A percentile compares a stretch with the other conserved stretches of the same genome.
Conservation (phyloP, 2,329 filamentous ascomycete species). For the Aspergillus persii region DNA sequence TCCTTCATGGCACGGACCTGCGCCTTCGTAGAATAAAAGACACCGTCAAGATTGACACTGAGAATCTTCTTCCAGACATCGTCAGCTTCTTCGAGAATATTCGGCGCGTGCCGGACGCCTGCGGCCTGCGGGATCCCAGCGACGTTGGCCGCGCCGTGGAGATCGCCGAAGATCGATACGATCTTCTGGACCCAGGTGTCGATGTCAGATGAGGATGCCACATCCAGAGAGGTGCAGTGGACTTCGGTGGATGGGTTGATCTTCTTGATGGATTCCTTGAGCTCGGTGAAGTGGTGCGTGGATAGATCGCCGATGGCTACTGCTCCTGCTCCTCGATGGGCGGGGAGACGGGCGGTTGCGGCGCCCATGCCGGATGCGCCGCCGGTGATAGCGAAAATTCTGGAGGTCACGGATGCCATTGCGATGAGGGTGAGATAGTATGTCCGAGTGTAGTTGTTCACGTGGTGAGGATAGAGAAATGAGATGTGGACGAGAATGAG, state of each 20-base stretch:
- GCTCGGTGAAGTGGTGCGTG: conserved; percentile 1
- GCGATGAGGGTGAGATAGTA: not conserved
- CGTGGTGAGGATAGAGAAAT: no score
- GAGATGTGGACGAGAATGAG: no score
- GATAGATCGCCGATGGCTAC: conserved; percentile 13
- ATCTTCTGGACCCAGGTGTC: conserved; percentile 10
- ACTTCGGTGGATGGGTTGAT: conserved; percentile 11
- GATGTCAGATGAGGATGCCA: conserved; percentile 8
- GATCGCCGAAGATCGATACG: conserved; percentile 7
- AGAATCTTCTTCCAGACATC: conserved; percentile 9
- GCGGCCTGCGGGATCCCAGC: conserved; percentile 13
- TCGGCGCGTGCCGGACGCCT: conserved; percentile 4
- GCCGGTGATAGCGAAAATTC: conserved; percentile 15
- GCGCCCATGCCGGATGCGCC: conserved; percentile 20
- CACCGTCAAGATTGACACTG: conserved; percentile 14
- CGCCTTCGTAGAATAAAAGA: conserved; percentile 14
- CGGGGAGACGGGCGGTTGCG: conserved; percentile 14
- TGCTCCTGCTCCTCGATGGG: conserved; percentile 9
- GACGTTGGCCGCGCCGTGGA: conserved; percentile 15
- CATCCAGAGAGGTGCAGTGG: conserved; percentile 8
- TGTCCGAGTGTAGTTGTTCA: no score
- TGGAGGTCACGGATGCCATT: not conserved
- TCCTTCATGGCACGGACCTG: conserved; percentile 13
- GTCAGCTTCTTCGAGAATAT: conserved; percentile 13
- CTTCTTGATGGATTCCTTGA: conserved; percentile 6